Evolutionary conservation across 208 protist species (phyloP), one percentile per base, ranked within the genome.

Genomic region (Leishmania turanica): DNA sequence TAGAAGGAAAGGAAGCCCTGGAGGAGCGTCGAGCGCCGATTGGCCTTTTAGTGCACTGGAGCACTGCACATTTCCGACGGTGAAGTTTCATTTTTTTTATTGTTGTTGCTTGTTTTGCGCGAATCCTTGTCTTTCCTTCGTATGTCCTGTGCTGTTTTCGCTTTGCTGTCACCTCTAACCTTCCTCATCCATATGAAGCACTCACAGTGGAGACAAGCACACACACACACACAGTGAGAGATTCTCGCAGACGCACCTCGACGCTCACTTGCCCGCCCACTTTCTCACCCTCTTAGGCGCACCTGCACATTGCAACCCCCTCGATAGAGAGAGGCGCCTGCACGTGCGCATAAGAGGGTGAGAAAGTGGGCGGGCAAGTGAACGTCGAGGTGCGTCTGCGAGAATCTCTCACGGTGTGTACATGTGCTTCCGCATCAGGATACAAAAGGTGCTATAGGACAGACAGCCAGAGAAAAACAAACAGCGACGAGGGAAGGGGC

Each of bases 401-500:
- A 21, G 51, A 31, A 62, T 62, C 21, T 1, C 3, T 62, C 7
- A 13, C 56, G 31, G 56, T 31, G 24, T 7, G 15, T 37, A 2
- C 6, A 47, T 42, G 51, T n/a, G 9, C 13, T 40, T 76, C 72
- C 53, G n/a, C 72, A 40, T 62, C 47, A 60, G 72, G 47, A 72
- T 40, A 13, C 0, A 53, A 6, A 78, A 47, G 8, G 40, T 6
- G 31, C 5, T 47, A 73, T 13, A 7, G n/a, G 71, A 53, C 17
- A 17, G 17, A 75, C 5, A 58, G 31, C 7, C 5, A 47, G 34
- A 79, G 65, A 11, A 64, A 1, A 1, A 70, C 40, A 75, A 56
- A 73, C 3, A 53, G 80, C 82, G 73, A 34, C 24, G 17, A 73
- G 51, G 45, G 19, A 76, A 53, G 42, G 15, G 65, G 65, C 34